Conservation (phyloP, 768 basidiomycete species). For the Termitomyces sp. region DNA sequence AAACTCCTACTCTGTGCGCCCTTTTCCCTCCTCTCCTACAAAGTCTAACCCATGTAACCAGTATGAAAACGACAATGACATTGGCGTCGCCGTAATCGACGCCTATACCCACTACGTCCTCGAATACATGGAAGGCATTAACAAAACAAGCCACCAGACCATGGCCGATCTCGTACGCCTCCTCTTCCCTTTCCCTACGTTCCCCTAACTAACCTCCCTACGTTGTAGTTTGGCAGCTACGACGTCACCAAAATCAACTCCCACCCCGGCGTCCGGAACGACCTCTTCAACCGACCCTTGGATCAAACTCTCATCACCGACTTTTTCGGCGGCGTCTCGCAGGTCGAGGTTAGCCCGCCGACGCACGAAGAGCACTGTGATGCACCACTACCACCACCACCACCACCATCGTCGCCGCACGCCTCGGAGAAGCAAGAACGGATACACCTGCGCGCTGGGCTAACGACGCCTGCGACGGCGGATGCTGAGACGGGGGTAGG, state of each 20-base stretch:
- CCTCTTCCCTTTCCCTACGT: not conserved
- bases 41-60: not conserved
- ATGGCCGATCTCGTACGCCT: constrained; percentile 75
- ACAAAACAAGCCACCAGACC: constrained; percentile 81
- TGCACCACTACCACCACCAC: no score
- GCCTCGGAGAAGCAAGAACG: no score
- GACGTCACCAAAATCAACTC: constrained; percentile 74
- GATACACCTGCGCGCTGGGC: not conserved
- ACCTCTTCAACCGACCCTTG: constrained; percentile 72
- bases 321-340: constrained; percentile 86
- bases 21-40: not conserved
- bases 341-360: constrained; percentile 58
- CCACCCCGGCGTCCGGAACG: constrained; percentile 84
- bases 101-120: constrained; percentile 90
- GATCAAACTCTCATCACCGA: constrained; percentile 66
- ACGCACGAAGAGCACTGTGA: no score
- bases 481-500: no score
- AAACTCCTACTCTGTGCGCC: constrained; percentile 87
- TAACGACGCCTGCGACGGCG: no score
- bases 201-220: not conserved
- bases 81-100: constrained; percentile 96
- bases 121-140: constrained; percentile 86
- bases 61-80: constrained; percentile 92
- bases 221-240: constrained; percentile 74
- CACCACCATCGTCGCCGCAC: no score